These are phyloP conservation scores for Hortaea werneckii DNA, from an alignment of 2,329 filamentous ascomycete genomes.

Conservation along the genomic window DNA sequence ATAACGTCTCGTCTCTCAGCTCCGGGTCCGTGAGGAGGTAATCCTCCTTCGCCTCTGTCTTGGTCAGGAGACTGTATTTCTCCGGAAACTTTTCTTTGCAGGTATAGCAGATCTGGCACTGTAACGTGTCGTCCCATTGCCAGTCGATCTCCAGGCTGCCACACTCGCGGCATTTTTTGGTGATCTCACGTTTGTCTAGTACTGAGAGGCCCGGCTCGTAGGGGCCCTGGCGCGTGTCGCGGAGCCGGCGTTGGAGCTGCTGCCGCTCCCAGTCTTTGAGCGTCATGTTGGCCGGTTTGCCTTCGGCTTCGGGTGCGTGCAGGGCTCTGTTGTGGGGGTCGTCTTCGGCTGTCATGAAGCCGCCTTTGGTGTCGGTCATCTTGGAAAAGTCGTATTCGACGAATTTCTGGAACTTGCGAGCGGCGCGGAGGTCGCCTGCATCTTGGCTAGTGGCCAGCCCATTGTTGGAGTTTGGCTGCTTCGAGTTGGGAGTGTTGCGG, in stretches of 20 bases:
- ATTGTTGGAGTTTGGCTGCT: slow-evolving; percentile 24
- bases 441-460: slow-evolving; percentile 29
- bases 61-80: slow-evolving; percentile 89
- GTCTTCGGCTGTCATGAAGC: slow-evolving; percentile 82
- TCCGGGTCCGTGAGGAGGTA: slow-evolving; percentile 93
- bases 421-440: slow-evolving; percentile 53
- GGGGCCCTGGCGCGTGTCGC: slow-evolving; percentile 64
- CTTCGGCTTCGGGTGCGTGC: slow-evolving; percentile 42
- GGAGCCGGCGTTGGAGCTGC: slow-evolving; percentile 62
- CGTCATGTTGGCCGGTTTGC: slow-evolving; percentile 77
- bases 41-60: slow-evolving; percentile 91
- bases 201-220: slow-evolving; percentile 85
- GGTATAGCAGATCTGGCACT: slow-evolving; percentile 60
- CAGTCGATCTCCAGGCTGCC: slow-evolving; percentile 79
- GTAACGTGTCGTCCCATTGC: slow-evolving; percentile 83
- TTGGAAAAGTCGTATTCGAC: slow-evolving; percentile 97
- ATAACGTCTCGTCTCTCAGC: slow-evolving; percentile 73
- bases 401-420: slow-evolving; percentile 82
- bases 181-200: slow-evolving; percentile 45
- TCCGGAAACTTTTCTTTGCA: slow-evolving; percentile 89
- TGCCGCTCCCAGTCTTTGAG: slow-evolving; percentile 82
- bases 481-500: slow-evolving; percentile 31
- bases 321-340: slow-evolving; percentile 81
- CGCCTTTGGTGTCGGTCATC: slow-evolving; percentile 96
- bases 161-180: slow-evolving; percentile 73